Evolutionary conservation across 305 asterid genomes (phyloP).

Genomic region (Fraxinus latifolia): DNA sequence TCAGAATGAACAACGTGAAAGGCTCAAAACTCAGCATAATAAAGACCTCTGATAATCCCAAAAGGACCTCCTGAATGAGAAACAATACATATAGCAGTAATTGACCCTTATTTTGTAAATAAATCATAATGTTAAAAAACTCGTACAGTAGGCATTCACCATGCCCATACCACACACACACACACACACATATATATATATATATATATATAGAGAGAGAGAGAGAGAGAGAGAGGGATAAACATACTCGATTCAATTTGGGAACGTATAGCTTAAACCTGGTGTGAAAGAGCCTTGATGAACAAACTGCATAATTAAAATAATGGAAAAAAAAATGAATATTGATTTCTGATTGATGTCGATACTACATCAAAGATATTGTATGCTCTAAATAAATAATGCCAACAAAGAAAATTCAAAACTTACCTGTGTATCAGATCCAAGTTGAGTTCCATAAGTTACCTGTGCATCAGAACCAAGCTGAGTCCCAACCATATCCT

Average conservation of each 20-base stretch:
- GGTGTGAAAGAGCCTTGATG: constrained; percentile 59
- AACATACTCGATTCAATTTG: constrained; percentile 54
- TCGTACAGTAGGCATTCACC: background rate
- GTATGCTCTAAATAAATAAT: background rate
- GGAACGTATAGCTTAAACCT: constrained; percentile 56
- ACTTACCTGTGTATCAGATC: background rate
- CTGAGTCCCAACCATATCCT: constrained; percentile 43
- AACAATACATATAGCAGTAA: background rate
- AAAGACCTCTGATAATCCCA: background rate
- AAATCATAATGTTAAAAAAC: background rate
- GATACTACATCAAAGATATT: background rate
- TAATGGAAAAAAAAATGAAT: background rate
- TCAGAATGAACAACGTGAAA: background rate
- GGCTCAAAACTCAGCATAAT: background rate
- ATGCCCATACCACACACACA: background rate
- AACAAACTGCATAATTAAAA: constrained; percentile 44
- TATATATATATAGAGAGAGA: background rate
- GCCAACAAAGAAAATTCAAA: background rate
- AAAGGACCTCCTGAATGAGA: background rate
- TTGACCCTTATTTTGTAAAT: background rate
- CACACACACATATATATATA: too few relatives aligned
- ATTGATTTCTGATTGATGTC: constrained; percentile 16
- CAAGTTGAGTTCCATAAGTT: background rate
- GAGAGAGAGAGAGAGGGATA: constrained; percentile 10
- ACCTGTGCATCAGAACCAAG: constrained; percentile 46